Conservation (phyloP, 768 basidiomycete species). For the Cystofilobasidium bisporidii region DNA sequence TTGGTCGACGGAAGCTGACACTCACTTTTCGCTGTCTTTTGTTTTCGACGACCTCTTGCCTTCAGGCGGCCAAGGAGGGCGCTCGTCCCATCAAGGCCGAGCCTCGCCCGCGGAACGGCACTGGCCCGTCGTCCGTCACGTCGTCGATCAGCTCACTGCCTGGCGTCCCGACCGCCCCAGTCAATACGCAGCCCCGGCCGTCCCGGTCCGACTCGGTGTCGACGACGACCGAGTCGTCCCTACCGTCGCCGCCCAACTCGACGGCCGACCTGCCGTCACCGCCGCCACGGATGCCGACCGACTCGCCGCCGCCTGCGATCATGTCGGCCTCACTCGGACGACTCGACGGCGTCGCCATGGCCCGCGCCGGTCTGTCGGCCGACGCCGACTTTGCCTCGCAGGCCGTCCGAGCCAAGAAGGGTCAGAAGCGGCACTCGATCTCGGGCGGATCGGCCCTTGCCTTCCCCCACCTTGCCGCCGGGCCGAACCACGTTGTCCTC, state of each 20-base stretch:
- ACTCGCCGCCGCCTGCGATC: conserved; percentile 15
- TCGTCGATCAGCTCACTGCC: conserved; percentile 9
- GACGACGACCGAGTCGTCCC: conserved; percentile 9
- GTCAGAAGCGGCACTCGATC: conserved; percentile 28
- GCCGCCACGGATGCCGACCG: neutral
- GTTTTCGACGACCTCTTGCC: no score
- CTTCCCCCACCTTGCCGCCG: conserved; percentile 10
- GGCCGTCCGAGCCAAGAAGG: conserved; percentile 20
- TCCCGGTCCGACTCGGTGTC: conserved; percentile 5
- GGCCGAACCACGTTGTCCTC: conserved; percentile 15
- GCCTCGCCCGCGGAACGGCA: neutral
- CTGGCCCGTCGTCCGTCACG: conserved; percentile 7
- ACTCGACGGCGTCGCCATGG: conserved; percentile 14
- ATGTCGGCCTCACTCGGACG: conserved; percentile 27
- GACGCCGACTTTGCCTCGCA: conserved; percentile 8
- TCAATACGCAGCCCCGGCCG: neutral
- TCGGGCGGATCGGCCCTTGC: conserved; percentile 22
- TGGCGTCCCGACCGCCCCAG: neutral
- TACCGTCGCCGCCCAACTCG: conserved; percentile 4
- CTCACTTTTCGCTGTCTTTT: neutral
- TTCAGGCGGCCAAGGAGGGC: no score
- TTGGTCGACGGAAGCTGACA: neutral
- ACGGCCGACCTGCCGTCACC: conserved; percentile 3
- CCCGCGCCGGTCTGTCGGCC: conserved; percentile 2
- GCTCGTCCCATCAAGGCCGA: no score